Evolutionary conservation across 352 stramenopile genomes (phyloP), one percentile per base, ranked within the genome.

Genomic region (Plasmopara muralis): DNA sequence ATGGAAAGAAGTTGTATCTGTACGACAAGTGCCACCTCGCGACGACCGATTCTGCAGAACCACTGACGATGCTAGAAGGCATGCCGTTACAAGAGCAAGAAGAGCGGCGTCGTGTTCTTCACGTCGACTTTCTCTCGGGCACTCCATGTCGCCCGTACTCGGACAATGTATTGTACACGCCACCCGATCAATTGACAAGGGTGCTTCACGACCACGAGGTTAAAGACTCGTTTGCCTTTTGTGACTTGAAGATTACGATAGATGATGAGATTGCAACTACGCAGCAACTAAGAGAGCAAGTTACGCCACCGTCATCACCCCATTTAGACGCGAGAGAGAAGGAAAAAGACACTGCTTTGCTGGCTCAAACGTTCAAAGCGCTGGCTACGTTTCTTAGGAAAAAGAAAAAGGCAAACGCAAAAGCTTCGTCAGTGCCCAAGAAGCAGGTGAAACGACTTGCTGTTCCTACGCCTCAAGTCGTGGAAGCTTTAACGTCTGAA

Each of bases 1-100:
- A 93, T 41, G 82, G 82, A 9, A 83, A 84, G 42, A 87, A 83
- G 47, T 49, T 93, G 18, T 92, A 82, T 47, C 50, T 89, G 42
- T 70, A 85, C 48, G 77, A 87, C 48, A 84, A 77, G 30, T 57
- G 81, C 6, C 74, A 85, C 33, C 60, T 67, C 25, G 67, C 53
- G 1, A 76, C 65, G 0, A 57, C 62, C 8, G 31, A 57, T 5
- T 48, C 43, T 0, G 43, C 40, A 20, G 57, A 70, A 5, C 55
- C 63, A 1, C 53, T 78, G 0, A 41, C 57, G 2, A 57, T 66
- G 5, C 42, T 54, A 25, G 58, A 46, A 38, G 48, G 56, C 0
- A 45, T 57, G 12, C 25, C 44, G 13, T 20, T 50, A 10, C 41
- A 65, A 38, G 34, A 48, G 8, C 47, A 67, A 10, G 53, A 54